Evolutionary conservation across 2,329 filamentous ascomycete genomes (phyloP), one percentile per base, ranked within the genome.

Genomic region (Piedraia hortae): DNA sequence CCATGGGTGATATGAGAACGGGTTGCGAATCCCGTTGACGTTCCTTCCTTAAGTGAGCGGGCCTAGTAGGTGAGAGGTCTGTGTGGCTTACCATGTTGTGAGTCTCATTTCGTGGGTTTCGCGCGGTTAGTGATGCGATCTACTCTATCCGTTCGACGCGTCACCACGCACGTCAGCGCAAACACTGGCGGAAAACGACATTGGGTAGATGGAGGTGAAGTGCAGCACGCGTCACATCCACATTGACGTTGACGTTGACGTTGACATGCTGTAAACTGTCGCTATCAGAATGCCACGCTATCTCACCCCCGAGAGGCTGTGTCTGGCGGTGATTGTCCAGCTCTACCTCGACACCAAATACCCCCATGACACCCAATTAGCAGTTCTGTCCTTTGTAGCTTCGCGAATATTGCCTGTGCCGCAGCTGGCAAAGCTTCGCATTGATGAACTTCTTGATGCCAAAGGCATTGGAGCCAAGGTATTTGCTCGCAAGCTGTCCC

Each of bases 281-380:
- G n/a, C n/a, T n/a, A 17, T 6, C 6, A 26, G 9, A 12, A 88
- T 82, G 69, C 60, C 69, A 35, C 70, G 72, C 26, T 89, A 71
- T 44, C 57, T 93, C 20, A 89, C 74, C n/a, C 74, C 82, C 7
- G 68, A 75, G 33, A 89, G 85, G 42, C 61, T 93, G 33, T 69
- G 71, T 37, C 56, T 91, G 12, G 58, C 93, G 24, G 62, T 65
- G 24, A 59, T 97, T 23, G 59, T 85, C 23, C 63, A 77, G 35
- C 56, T 91, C 24, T 93, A 97, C 45, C 31, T 35, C 14, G 22
- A 31, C 6, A 33, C 27, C 18, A 25, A 31, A 10, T 26, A 29
- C 4, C 32, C 33, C 7, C 27, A 31, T 5, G 31, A 26, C 20
- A 31, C 31, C 20, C 27, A 68, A 12, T 59, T 82, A 19, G 59